These are phyloP conservation scores for Penicillium manginii DNA, from an alignment of 495 filamentous ascomycete genomes.

Conservation along the genomic window DNA sequence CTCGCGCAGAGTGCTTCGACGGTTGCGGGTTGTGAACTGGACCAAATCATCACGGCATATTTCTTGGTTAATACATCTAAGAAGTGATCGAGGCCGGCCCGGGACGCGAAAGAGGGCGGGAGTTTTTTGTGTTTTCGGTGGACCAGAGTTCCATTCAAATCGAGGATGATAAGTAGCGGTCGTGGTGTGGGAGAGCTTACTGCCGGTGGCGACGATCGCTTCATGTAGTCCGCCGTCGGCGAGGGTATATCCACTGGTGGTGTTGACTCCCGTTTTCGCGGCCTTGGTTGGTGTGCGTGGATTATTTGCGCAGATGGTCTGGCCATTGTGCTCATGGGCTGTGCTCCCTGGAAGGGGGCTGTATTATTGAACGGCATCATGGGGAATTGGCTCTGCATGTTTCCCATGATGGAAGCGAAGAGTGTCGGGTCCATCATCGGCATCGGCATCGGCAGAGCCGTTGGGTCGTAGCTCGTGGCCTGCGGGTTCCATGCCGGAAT, in stretches of 20 bases:
- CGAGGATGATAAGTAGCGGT: constrained; percentile 77
- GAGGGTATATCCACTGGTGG: constrained; percentile 28
- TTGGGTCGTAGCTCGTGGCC: constrained; percentile 5
- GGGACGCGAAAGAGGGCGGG: constrained; percentile 57
- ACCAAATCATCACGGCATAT: constrained; percentile 88
- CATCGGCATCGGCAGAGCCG: constrained; percentile 2
- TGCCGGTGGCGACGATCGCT: constrained; percentile 40
- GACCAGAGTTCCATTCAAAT: constrained; percentile 91
- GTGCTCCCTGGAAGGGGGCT: constrained; percentile 9
- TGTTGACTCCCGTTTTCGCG: constrained; percentile 14
- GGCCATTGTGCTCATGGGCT: constrained; percentile 27
- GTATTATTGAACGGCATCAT: constrained; percentile 18
- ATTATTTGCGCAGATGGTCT: neutral
- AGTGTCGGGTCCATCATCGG: constrained; percentile 12
- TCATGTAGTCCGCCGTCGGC: constrained; percentile 49
- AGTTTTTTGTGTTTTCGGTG: constrained; percentile 58
- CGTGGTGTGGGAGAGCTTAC: constrained; percentile 32
- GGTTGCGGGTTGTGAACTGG: constrained; percentile 74
- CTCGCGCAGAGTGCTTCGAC: constrained; percentile 58
- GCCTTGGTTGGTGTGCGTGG: neutral
- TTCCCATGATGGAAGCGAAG: constrained; percentile 12
- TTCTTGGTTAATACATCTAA: constrained; percentile 65
- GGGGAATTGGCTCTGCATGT: neutral
- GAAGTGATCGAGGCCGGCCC: constrained; percentile 68
- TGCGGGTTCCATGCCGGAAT: constrained; percentile 20